Base-by-base conservation (phyloP, 495 filamentous ascomycete species). In the Talaromyces ruber region DNA sequence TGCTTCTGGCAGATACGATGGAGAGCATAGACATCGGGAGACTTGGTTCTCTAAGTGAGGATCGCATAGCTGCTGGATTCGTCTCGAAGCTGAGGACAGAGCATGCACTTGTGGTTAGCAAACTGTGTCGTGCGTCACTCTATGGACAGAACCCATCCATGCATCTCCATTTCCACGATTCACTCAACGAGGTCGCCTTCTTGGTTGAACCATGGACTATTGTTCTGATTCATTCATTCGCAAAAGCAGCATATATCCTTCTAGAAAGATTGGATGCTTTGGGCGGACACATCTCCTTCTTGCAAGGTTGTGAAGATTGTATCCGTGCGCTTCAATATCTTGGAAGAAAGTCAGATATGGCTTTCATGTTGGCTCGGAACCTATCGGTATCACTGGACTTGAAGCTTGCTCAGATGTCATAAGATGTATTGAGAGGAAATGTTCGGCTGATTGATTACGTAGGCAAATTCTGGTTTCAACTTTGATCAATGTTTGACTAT, bases 141-240 rank as follows among this genome's bases (percentile, higher is more conserved):
- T 52, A 52, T 32, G 67, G 63, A 22, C 61, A 68, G 43, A 57
- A 61, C 0, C 29, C 63, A 21, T 54, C 56, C 22, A 61, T 62
- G 28, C 26, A 62, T 6, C 43, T 37, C 12, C 51, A 65, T 32
- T 68, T 71, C 43, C 69, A 71, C 53, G 65, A 68, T 62, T 66
- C 64, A 6, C 43, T 71, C 0, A 68, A 58, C n/a, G 67, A 75
- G 61, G 73, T 71, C 5, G 76, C 76, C 2, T 66, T 79, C 25
- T 62, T 81, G 8, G 75, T 71, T 2, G 78, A 81, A 58, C 79
- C 79, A 1, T 81, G 77, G 74, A 81, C 77, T 3, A 66, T 69
- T 4, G 69, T 80, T 16, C 64, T 81, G 14, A 71, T 80, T 16
- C 72, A 77, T 29, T 70, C 70, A 6, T 78, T 81, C 62, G 68